Evolutionary conservation across 345 rosid species (phyloP).

Genomic region (Acer campestre): DNA sequence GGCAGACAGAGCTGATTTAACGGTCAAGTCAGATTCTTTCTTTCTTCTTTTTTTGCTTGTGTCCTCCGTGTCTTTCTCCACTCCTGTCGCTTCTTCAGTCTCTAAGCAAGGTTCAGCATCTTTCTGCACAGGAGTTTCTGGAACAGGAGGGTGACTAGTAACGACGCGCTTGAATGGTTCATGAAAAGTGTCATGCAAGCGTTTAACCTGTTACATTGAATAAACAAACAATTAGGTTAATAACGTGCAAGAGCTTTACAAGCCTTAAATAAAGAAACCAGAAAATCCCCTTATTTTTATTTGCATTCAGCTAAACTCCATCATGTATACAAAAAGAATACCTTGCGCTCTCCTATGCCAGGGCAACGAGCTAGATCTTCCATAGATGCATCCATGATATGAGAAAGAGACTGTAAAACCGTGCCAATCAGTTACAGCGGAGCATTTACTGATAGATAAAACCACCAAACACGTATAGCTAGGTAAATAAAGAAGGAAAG

Average conservation of each 20-base stretch:
- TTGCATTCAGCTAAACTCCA: not conserved
- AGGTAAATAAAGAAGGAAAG: not conserved
- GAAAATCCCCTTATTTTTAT: not conserved
- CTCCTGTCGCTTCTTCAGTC: constrained; percentile 45
- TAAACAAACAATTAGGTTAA: constrained; percentile 7
- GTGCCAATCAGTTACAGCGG: constrained; percentile 2
- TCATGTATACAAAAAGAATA: constrained; percentile 5
- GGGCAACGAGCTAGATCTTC: constrained; percentile 96
- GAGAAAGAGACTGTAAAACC: constrained; percentile 67
- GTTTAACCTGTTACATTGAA: constrained; percentile 61
- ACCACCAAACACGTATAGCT: not conserved
- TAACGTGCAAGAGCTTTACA: not conserved
- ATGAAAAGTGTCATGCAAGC: constrained; percentile 88
- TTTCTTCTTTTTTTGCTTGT: constrained; percentile 51
- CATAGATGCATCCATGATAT: constrained; percentile 93
- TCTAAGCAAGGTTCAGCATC: constrained; percentile 38
- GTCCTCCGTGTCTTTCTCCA: constrained; percentile 42
- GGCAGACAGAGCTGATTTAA: constrained; percentile 73
- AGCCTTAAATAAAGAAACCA: not conserved
- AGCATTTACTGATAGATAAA: not conserved
- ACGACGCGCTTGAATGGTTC: constrained; percentile 86
- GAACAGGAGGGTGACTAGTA: constrained; percentile 46
- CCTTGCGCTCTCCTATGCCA: constrained; percentile 96
- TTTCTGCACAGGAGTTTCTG: constrained; percentile 43
- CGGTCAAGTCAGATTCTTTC: constrained; percentile 62